Percentiles rank a stretch among this genome's conserved stretches.
phyloP scores from a whole-genome alignment of 176 grass and related monocot species.

The Hyparrhenia diplandra region DNA sequence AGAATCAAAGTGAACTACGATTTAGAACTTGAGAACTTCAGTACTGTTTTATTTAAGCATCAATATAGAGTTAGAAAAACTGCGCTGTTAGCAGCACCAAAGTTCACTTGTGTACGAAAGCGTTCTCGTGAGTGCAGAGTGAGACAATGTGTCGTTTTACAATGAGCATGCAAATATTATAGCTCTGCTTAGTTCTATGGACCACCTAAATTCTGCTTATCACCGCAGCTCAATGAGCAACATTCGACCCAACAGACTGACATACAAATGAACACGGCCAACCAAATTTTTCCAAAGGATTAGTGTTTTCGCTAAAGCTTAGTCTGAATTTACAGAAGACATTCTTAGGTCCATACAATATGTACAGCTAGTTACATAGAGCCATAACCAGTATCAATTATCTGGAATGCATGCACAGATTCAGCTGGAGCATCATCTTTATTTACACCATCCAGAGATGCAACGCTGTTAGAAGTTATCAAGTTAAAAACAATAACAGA shows the following conservation, averaged over 20 bases:
- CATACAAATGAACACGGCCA: neutral
- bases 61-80: no score
- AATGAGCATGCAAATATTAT: neutral
- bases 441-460: slow-evolving; percentile 46
- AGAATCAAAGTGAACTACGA: no score
- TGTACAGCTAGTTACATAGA: slow-evolving; percentile 35
- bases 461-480: neutral
- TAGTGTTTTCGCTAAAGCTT: slow-evolving; percentile 14
- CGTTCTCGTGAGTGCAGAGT: no score
- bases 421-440: slow-evolving; percentile 18
- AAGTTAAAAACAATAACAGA: neutral
- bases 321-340: slow-evolving; percentile 30
- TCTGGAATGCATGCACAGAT: slow-evolving; percentile 15
- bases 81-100: no score
- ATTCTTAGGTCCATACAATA: slow-evolving; percentile 19
- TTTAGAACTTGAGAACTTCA: no score
- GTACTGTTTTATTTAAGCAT: no score
- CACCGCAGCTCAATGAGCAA: neutral
- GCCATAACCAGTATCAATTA: slow-evolving; percentile 14
- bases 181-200: neutral
- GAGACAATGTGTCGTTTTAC: no score
- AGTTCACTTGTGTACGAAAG: no score
- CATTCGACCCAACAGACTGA: neutral
- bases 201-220: neutral
- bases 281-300: neutral